Base-by-base conservation (phyloP, 805 yeast species). In the Naumovozyma baii region DNA sequence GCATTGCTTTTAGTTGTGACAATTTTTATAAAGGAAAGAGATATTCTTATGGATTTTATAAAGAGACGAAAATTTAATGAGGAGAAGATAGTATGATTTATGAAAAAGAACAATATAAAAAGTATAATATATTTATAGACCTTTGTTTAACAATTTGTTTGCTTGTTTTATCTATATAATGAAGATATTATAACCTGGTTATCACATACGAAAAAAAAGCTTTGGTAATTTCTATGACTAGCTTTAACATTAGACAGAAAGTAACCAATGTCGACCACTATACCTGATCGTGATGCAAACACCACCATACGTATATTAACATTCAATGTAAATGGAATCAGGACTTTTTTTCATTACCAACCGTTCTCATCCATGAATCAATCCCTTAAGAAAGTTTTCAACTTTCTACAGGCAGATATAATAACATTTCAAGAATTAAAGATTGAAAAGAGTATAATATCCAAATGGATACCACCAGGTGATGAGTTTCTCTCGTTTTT, bases 361-460 rank as follows among this genome's bases (percentile, higher is more conserved):
- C 96, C 96, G 1, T 90, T 96, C 90, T 78, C 75, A 39, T 67
- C 71, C 28, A 50, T 65, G 47, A 50, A 55, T 2, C 57, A 51
- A 17, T 53, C 64, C 0, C 39, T 62, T 3, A 48, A 47, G 15
- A 46, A 52, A 8, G 65, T 80, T 51, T 78, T 87, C 44, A 54
- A 62, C 3, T 57, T 64, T 32, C 61, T 88, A 44, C 52, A 72
- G 15, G 84, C 82, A 1, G 97, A 92, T 54, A 67, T 90, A 13
- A 66, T 88, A n/a, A 72, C 95, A 3, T 67, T 92, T 14, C 97
- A 90, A 54, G 98, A 90, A 57, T 68, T 90, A 35, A 90, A 90
- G 56, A 63, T 80, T 33, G 54, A 63, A n/a, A 54, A 57, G 20
- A 73, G 72, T 40, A 52, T 79, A 2, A 66, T 72, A 15, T 47